Evolutionary conservation across 2,329 filamentous ascomycete species (phyloP), one percentile per base, ranked within the genome.

Genomic region (Calonectria honghensis): DNA sequence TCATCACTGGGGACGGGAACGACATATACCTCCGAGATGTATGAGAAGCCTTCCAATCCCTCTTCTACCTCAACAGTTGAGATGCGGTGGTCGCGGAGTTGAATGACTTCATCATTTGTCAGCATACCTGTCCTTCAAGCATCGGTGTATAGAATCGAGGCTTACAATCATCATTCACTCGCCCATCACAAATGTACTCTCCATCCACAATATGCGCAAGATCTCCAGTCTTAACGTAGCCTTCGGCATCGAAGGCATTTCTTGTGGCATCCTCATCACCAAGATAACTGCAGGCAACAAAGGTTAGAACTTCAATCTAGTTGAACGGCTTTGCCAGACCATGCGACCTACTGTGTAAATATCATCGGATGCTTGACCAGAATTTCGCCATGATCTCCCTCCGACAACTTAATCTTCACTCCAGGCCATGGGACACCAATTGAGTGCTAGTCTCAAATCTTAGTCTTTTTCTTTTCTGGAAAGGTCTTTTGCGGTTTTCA

Each of bases 221-320:
- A 82, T 98, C 96, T 66, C 96, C 96, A 0, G 95, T 98, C 82
- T 93, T 93, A 90, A 98, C 98, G 95, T 95, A 98, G 75, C 96
- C 96, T 76, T 98, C 94, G 32, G 92, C 89, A 10, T 95, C 94
- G 67, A 98, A 89, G 0, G 93, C 90, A 84, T 95, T 95, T 69
- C 88, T 86, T 1, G 95, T 98, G 88, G 97, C 95, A 75, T 93
- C 94, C 0, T 92, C 89, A 85, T 96, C 67, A 2, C 73, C 78
- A 27, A 80, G 65, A 31, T 80, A 80, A 41, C 79, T 80, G 31
- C 1, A 11, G 3, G 9, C 1, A 63, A 39, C 31, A 11, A 32
- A 16, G 39, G 13, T 13, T 2, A n/a, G 16, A n/a, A 14, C 32
- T 13, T 2, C 4, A 20, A 16, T 13, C 2, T n/a, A 14, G 2